A percentile compares a stretch with the other conserved stretches of the same genome.
Evolutionary conservation across 2,329 filamentous ascomycete species (phyloP).

Genomic region (Amauroascus niger): DNA sequence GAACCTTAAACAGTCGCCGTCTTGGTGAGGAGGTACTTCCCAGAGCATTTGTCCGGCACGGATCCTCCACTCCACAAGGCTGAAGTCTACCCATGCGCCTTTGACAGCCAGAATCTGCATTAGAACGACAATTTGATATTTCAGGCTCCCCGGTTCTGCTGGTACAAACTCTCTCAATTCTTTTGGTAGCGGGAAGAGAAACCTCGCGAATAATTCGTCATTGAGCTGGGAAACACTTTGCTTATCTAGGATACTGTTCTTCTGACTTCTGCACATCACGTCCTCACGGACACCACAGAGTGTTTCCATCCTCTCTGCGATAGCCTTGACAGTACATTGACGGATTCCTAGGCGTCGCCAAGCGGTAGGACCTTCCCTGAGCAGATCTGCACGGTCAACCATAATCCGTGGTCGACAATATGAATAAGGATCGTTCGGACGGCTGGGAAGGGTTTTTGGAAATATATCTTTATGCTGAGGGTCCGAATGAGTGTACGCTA

Average conservation of each 20-base stretch:
- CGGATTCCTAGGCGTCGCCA: constrained; percentile 38
- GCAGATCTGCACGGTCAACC: constrained; percentile 29
- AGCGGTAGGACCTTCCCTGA: constrained; percentile 30
- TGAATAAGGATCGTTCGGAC: constrained; percentile 27
- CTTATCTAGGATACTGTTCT: constrained; percentile 30
- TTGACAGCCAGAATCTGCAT: constrained; percentile 35
- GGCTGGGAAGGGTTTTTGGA: constrained; percentile 20
- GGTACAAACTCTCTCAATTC: constrained; percentile 19
- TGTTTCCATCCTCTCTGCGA: constrained; percentile 30
- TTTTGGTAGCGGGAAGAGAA: constrained; percentile 32
- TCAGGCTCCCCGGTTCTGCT: constrained; percentile 27
- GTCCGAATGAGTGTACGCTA: background rate
- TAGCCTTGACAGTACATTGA: constrained; percentile 26
- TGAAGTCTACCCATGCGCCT: constrained; percentile 42
- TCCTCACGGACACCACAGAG: constrained; percentile 30
- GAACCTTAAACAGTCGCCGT: constrained; percentile 25
- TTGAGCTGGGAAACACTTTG: constrained; percentile 28
- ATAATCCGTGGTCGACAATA: constrained; percentile 29
- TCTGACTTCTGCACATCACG: constrained; percentile 24
- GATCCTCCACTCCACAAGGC: constrained; percentile 39
- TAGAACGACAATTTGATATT: constrained; percentile 39
- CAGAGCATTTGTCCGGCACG: constrained; percentile 40
- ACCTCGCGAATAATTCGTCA: constrained; percentile 29
- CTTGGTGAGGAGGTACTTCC: constrained; percentile 30
- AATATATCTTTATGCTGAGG: constrained; percentile 7